Evolutionary conservation across 2,329 filamentous ascomycete species (phyloP).

Genomic region (Fusarium cyanostomum): DNA sequence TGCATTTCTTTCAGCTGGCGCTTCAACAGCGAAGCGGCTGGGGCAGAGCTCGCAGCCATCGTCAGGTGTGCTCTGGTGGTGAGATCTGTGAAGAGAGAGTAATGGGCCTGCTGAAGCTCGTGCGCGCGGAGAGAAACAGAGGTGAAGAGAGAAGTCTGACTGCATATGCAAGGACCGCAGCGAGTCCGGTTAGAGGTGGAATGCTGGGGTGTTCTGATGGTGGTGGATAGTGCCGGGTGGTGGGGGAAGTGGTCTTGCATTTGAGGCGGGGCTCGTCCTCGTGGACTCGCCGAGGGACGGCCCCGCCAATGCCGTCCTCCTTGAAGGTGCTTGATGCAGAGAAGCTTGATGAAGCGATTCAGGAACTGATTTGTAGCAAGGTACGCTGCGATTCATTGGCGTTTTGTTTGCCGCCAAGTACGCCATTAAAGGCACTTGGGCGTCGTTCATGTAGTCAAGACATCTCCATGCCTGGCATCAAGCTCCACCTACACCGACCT

Average conservation of each 20-base stretch:
- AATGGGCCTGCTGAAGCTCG: background rate
- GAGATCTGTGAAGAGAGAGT: background rate
- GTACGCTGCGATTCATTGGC: background rate
- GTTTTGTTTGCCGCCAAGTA: background rate
- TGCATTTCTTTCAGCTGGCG: constrained; percentile 96
- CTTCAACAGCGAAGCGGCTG: constrained; percentile 77
- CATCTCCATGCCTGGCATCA: too few relatives aligned
- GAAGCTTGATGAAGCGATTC: constrained; percentile 12
- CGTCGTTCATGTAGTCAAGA: too few relatives aligned
- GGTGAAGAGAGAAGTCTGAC: background rate
- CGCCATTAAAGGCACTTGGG: too few relatives aligned
- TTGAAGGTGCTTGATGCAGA: background rate
- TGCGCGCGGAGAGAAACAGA: background rate
- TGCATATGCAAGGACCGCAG: constrained; percentile 9
- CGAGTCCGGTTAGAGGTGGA: constrained; percentile 2
- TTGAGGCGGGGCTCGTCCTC: background rate
- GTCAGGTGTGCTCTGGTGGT: background rate
- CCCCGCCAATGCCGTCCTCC: constrained; percentile 10
- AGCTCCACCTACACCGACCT: background rate
- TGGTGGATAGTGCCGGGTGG: constrained; percentile 24
- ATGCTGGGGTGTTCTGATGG: constrained; percentile 12
- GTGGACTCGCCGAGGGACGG: constrained; percentile 7
- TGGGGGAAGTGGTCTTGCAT: constrained; percentile 16
- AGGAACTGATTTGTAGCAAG: background rate
- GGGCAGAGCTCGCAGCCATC: constrained; percentile 50